Evolutionary conservation across 73 alveolate genomes (phyloP).

Genomic region (Blepharisma stoltei): DNA sequence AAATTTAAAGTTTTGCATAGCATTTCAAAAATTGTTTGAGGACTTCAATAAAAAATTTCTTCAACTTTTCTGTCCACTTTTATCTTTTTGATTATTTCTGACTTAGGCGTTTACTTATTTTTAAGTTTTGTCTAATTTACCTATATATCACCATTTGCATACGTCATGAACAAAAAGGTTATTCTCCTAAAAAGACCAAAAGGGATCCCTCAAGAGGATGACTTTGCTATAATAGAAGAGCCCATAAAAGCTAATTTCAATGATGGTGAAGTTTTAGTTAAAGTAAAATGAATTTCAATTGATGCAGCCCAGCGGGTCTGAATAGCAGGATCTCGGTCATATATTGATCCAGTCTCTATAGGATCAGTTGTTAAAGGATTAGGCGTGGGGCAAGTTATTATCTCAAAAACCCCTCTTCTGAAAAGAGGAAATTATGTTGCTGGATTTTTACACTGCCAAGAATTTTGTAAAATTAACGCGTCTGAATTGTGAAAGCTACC

Average conservation of each 20-base stretch:
- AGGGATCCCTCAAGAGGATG: conserved; percentile 9
- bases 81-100: too few species aligned
- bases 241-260: background rate
- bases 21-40: too few species aligned
- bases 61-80: too few species aligned
- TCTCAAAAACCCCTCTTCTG: conserved; percentile 22
- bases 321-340: conserved; percentile 22
- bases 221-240: conserved; percentile 15
- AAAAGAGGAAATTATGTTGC: conserved; percentile 27
- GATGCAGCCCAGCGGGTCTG: conserved; percentile 33
- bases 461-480: background rate
- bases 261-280: conserved; percentile 27
- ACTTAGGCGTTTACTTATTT: too few species aligned
- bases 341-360: conserved; percentile 43
- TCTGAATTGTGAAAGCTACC: background rate
- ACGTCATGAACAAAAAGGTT: conserved; percentile 13
- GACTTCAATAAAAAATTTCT: too few species aligned
- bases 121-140: background rate
- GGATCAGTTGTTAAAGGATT: conserved; percentile 34
- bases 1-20: too few species aligned
- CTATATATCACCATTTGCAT: background rate
- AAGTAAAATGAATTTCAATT: background rate
- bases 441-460: conserved; percentile 30
- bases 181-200: conserved; percentile 20
- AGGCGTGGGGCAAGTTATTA: conserved; percentile 41